phyloP scores from a whole-genome alignment of 1,284 basidiomycete genomes.

The Rhodotorula mucilaginosa region DNA sequence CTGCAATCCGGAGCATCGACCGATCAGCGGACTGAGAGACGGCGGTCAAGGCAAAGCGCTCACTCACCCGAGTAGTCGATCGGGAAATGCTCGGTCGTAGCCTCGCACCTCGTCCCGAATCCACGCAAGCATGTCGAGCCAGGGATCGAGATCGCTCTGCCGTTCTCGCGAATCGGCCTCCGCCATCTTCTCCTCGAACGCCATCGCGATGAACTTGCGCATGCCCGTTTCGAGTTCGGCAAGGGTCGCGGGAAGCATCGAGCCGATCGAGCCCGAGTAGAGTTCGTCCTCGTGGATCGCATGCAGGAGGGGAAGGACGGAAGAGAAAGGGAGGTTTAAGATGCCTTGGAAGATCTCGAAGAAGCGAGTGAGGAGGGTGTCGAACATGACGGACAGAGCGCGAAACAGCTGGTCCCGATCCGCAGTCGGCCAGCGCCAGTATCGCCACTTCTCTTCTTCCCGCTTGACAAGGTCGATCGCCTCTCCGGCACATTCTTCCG shows the following conservation, averaged over 20 bases:
- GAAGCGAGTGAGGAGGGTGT: slow-evolving; percentile 77
- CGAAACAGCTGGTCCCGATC: slow-evolving; percentile 54
- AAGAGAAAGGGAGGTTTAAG: slow-evolving; percentile 66
- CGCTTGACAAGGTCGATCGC: slow-evolving; percentile 72
- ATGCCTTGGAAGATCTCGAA: slow-evolving; percentile 78
- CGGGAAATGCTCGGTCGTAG: slow-evolving; percentile 78
- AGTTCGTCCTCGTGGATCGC: slow-evolving; percentile 44
- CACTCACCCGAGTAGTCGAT: slow-evolving; percentile 72
- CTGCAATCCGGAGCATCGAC: not conserved
- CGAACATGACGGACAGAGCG: slow-evolving; percentile 62
- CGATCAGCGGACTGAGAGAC: not conserved
- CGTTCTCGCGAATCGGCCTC: slow-evolving; percentile 60
- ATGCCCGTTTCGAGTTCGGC: slow-evolving; percentile 55
- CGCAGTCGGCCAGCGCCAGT: slow-evolving; percentile 66
- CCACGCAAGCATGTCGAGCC: slow-evolving; percentile 80
- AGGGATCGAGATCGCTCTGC: slow-evolving; percentile 66
- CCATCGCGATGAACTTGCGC: slow-evolving; percentile 44
- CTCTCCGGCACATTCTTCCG: slow-evolving; percentile 85
- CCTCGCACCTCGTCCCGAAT: slow-evolving; percentile 80
- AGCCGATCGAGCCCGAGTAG: slow-evolving; percentile 41
- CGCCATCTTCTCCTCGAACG: slow-evolving; percentile 60
- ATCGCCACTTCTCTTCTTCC: slow-evolving; percentile 61
- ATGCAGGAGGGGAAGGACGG: slow-evolving; percentile 61
- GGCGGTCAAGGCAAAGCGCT: not conserved
- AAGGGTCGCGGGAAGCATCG: slow-evolving; percentile 45